These are phyloP conservation scores for Talaromyces islandicus DNA, from an alignment of 2,329 filamentous ascomycete genomes.

Conservation along the genomic window DNA sequence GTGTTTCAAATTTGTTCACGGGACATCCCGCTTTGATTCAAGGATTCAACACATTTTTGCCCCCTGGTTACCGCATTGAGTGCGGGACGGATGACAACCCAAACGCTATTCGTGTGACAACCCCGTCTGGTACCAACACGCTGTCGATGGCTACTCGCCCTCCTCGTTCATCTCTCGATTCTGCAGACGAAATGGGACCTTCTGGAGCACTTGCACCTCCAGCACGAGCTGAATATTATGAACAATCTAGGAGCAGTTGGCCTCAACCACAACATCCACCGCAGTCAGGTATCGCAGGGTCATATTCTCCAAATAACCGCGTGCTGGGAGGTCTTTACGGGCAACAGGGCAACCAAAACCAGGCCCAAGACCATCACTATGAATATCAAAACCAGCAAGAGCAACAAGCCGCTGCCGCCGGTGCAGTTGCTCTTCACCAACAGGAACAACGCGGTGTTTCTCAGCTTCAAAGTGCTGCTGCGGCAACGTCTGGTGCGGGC, in stretches of 20 bases:
- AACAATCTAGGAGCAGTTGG: constrained; percentile 34
- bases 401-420: constrained; percentile 39
- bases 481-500: constrained; percentile 33
- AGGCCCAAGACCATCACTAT: constrained; percentile 38
- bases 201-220: constrained; percentile 25
- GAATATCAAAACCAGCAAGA: constrained; percentile 39
- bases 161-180: constrained; percentile 22
- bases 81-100: constrained; percentile 91
- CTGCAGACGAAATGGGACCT: constrained; percentile 25
- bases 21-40: constrained; percentile 94
- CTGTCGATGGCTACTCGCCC: constrained; percentile 61
- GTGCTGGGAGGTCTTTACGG: constrained; percentile 32
- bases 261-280: constrained; percentile 29
- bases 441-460: constrained; percentile 62
- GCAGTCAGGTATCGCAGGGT: constrained; percentile 26
- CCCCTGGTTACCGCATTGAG: constrained; percentile 92
- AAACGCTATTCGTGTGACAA: constrained; percentile 93
- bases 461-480: constrained; percentile 59
- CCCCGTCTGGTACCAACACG: constrained; percentile 94
- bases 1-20: constrained; percentile 91
- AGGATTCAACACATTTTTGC: constrained; percentile 96
- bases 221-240: constrained; percentile 34
- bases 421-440: constrained; percentile 47
- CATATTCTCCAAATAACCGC: constrained; percentile 37
- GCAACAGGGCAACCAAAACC: constrained; percentile 29